Evolutionary conservation across 352 stramenopile species (phyloP), one percentile per base, ranked within the genome.

Genomic region (Pythium grandisporangium): DNA sequence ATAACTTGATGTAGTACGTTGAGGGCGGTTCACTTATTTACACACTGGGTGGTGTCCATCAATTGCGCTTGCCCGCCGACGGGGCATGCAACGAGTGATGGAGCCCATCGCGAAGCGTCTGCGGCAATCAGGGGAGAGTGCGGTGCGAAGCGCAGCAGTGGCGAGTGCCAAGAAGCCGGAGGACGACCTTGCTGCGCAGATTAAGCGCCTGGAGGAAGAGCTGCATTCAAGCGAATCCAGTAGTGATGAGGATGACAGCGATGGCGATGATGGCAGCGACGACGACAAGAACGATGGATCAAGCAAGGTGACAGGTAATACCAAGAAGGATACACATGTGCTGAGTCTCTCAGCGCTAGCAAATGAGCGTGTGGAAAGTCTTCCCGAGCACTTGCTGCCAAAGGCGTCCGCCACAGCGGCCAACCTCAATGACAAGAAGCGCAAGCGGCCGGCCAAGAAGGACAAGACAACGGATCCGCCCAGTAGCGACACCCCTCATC

Each of bases 21-120:
- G n/a, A n/a, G n/a, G n/a, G n/a, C n/a, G n/a, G n/a, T n/a, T n/a
- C n/a, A n/a, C n/a, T n/a, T n/a, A n/a, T n/a, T n/a, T n/a, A n/a
- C n/a, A n/a, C n/a, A n/a, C n/a, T n/a, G n/a, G n/a, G n/a, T n/a
- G n/a, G n/a, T n/a, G n/a, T n/a, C n/a, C n/a, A n/a, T n/a, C n/a
- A n/a, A n/a, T n/a, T n/a, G n/a, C n/a, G n/a, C n/a, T n/a, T n/a
- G n/a, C n/a, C n/a, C n/a, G n/a, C n/a, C n/a, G n/a, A n/a, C n/a
- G n/a, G n/a, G n/a, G n/a, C n/a, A n/a, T n/a, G n/a, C n/a, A n/a
- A n/a, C n/a, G n/a, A 27, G 23, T 45, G 13, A 72, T 86, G 66
- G 71, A 86, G 69, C 78, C 78, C 44, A 91, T 91, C 51, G 75
- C 78, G 4, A 91, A 91, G 61, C 70, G 75, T 3, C 57, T 91